Conservation (phyloP, 192 early-diverging fungal species). For the Diversispora epigaea region DNA sequence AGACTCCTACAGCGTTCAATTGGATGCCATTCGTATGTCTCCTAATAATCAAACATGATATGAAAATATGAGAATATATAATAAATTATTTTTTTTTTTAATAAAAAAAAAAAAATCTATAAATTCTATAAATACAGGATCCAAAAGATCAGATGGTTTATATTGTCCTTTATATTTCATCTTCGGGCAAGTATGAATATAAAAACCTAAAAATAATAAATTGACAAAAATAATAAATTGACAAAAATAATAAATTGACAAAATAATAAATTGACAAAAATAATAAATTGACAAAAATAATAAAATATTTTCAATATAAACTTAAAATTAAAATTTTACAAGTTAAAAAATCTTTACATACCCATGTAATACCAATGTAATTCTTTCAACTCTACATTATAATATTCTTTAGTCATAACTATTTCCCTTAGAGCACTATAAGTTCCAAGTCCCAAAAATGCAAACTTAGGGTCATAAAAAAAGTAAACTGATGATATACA, state of each 20-base stretch:
- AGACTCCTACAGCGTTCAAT: conserved; percentile 51
- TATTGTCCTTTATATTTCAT: conserved; percentile 95
- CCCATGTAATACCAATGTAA: conserved; percentile 92
- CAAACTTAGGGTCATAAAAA: conserved; percentile 89
- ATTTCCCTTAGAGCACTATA: conserved; percentile 87
- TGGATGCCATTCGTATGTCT: conserved; percentile 53
- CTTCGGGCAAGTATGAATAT: conserved; percentile 86
- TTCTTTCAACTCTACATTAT: conserved; percentile 39
- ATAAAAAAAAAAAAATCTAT: conserved; percentile 21
- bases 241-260: too few relatives aligned
- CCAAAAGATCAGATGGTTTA: conserved; percentile 79
- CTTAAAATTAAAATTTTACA: not conserved
- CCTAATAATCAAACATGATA: conserved; percentile 29
- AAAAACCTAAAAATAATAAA: conserved; percentile 64
- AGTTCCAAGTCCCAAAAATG: conserved; percentile 76
- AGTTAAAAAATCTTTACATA: conserved; percentile 35
- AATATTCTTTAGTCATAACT: conserved; percentile 55
- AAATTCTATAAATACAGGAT: conserved; percentile 58
- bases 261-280: too few relatives aligned
- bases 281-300: not conserved
- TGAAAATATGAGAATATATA: conserved; percentile 26
- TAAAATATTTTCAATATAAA: not conserved
- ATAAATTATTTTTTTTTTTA: conserved; percentile 26
- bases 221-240: too few relatives aligned
- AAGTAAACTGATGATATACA: conserved; percentile 95